phyloP scores from a whole-genome alignment of 345 rosid species.

The Alliaria petiolata region DNA sequence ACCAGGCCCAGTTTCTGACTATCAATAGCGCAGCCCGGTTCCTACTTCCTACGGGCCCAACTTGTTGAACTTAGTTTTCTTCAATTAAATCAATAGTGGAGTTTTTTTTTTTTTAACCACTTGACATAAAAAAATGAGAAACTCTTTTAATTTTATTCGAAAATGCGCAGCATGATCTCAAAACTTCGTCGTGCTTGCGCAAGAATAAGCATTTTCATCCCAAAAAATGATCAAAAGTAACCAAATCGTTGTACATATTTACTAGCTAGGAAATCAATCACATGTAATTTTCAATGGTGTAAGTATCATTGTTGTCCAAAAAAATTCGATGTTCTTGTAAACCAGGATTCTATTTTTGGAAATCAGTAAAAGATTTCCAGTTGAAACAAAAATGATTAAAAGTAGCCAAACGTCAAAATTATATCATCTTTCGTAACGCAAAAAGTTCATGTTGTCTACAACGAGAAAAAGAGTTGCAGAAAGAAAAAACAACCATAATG shows the following conservation, averaged over 20 bases:
- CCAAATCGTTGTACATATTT: too few species aligned
- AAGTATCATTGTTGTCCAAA: too few species aligned
- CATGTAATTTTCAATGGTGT: too few species aligned
- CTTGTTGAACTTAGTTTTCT: background rate
- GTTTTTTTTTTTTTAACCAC: too few species aligned
- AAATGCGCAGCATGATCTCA: conserved; percentile 25
- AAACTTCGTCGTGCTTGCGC: conserved; percentile 19
- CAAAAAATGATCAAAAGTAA: background rate
- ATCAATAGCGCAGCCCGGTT: background rate
- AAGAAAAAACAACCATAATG: background rate
- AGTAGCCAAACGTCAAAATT: background rate
- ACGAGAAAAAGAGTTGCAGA: background rate
- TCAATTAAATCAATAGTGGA: background rate
- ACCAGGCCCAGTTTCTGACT: background rate
- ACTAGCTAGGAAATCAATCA: too few species aligned
- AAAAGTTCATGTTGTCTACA: background rate
- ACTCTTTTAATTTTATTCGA: background rate
- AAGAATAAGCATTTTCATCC: background rate
- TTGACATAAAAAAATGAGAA: too few species aligned
- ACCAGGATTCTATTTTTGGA: too few species aligned
- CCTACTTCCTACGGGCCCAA: background rate
- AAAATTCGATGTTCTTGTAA: too few species aligned
- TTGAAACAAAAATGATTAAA: too few species aligned
- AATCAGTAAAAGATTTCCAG: too few species aligned
- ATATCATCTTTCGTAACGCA: background rate